Conservation (phyloP, 176 grass and related monocot species). For the Canna indica region DNA sequence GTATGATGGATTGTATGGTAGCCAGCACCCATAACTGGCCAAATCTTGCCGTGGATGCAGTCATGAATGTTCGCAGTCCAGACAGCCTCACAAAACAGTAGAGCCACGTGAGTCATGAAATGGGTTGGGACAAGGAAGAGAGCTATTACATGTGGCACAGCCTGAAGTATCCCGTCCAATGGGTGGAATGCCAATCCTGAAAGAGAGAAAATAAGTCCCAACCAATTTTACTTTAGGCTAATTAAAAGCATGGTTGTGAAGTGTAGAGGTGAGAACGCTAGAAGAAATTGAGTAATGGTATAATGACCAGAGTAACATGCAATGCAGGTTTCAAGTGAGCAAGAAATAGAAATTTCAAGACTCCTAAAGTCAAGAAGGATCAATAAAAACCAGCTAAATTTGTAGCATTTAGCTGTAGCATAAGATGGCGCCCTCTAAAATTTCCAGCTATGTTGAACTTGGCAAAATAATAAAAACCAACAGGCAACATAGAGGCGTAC, state of each 20-base stretch:
- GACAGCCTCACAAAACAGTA: conserved; percentile 61
- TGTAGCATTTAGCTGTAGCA: background rate
- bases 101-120: conserved; percentile 46
- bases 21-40: conserved; percentile 94
- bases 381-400: background rate
- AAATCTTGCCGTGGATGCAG: conserved; percentile 90
- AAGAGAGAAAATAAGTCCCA: conserved; percentile 7
- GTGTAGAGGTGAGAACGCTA: background rate
- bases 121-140: conserved; percentile 61
- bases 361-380: background rate
- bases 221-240: background rate
- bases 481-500: conserved; percentile 23
- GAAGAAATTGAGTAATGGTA: background rate
- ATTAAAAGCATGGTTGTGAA: background rate
- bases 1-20: conserved; percentile 98
- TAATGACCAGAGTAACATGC: background rate
- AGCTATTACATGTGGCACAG: conserved; percentile 66
- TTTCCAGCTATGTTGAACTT: background rate
- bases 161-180: conserved; percentile 90
- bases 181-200: conserved; percentile 90
- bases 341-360: background rate
- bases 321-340: background rate
- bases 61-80: conserved; percentile 97
- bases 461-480: background rate
- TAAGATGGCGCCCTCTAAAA: background rate